Percentiles rank a stretch among this genome's conserved stretches.
phyloP scores from a whole-genome alignment of 495 filamentous ascomycete genomes.

The Podospora pseudopauciseta region DNA sequence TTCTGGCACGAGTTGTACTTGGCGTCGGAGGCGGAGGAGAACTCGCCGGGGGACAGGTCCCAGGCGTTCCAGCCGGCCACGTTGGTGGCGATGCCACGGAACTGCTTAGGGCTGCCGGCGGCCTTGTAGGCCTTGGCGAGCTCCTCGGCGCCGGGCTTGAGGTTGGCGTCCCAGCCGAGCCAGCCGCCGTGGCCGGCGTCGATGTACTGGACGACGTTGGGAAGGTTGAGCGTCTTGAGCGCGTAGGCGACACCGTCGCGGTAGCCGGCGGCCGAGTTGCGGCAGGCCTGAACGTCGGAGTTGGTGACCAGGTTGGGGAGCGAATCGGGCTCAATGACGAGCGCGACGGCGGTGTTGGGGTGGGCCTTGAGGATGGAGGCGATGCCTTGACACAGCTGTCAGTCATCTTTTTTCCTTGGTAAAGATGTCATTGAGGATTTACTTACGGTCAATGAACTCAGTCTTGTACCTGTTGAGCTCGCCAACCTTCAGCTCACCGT shows the following conservation, averaged over 20 bases:
- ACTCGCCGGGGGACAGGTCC: constrained; percentile 60
- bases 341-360: constrained; percentile 51
- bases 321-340: constrained; percentile 72
- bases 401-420: constrained; percentile 25
- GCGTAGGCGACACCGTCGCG: constrained; percentile 70
- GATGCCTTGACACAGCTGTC: constrained; percentile 48
- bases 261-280: constrained; percentile 60
- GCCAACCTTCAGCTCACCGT: constrained; percentile 67
- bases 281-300: constrained; percentile 57
- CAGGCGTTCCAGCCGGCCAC: constrained; percentile 75
- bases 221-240: constrained; percentile 63
- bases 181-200: constrained; percentile 80
- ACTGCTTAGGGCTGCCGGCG: constrained; percentile 59
- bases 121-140: constrained; percentile 64
- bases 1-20: constrained; percentile 59
- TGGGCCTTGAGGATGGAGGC: constrained; percentile 52
- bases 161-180: constrained; percentile 80
- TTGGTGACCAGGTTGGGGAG: constrained; percentile 82
- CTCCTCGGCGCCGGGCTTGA: constrained; percentile 65
- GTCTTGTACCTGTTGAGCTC: constrained; percentile 63
- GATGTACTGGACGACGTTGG: constrained; percentile 79
- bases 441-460: constrained; percentile 63
- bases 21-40: constrained; percentile 54
- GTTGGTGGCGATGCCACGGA: constrained; percentile 75
- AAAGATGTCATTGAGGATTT: constrained; percentile 4